phyloP scores from a whole-genome alignment of 2,329 filamentous ascomycete genomes.

The Fusarium foetens region DNA sequence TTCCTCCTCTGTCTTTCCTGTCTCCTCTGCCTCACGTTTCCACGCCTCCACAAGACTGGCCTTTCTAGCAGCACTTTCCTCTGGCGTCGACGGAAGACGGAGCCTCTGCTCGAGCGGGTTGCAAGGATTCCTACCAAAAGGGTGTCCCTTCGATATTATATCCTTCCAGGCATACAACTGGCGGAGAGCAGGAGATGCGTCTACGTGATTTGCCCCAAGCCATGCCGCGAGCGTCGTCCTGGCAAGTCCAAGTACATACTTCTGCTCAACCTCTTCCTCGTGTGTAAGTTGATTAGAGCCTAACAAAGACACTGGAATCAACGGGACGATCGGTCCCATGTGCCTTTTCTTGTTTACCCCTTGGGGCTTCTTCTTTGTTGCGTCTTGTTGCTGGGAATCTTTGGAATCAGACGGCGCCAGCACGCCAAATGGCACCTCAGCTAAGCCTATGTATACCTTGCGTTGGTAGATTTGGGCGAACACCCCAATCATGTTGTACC shows the following conservation, averaged over 20 bases:
- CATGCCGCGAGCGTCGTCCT: not conserved
- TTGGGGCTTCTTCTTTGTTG: not conserved
- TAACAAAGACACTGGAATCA: not conserved
- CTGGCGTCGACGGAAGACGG: not conserved
- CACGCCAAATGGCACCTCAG: not conserved
- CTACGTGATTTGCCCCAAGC: not conserved
- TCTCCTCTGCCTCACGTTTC: not conserved
- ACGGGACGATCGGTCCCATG: not conserved
- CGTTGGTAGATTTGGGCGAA: not conserved
- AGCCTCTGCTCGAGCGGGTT: not conserved
- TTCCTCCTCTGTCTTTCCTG: not conserved
- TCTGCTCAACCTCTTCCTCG: not conserved
- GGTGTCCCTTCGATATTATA: accelerated
- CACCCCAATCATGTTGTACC: not conserved
- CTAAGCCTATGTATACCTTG: not conserved
- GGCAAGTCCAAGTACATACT: not conserved
- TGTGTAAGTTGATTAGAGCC: not conserved
- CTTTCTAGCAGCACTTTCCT: not conserved
- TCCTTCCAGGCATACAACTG: not conserved
- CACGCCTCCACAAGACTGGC: not conserved
- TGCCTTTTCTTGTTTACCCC: not conserved
- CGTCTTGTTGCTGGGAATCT: too few species aligned
- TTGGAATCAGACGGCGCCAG: not conserved
- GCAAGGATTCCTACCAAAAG: not conserved
- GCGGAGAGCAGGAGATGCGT: not conserved